Percentiles rank a stretch among this genome's conserved stretches.
Evolutionary conservation across 2,329 filamentous ascomycete genomes (phyloP).

Genomic region (Zasmidium angulare): DNA sequence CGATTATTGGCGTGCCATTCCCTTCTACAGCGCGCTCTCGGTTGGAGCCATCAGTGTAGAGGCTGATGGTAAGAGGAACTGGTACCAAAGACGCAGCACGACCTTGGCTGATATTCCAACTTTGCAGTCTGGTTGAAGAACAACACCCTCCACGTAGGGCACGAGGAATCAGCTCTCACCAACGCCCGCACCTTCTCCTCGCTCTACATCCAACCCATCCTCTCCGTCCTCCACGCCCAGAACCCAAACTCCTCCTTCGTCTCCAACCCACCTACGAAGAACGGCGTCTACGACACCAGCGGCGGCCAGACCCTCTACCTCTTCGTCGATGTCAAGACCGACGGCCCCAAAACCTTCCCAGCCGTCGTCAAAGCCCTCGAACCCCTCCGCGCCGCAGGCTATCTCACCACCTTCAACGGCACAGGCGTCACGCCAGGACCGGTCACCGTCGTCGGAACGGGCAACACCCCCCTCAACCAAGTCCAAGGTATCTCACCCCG

Average conservation of each 20-base stretch:
- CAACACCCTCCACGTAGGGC: constrained; percentile 57
- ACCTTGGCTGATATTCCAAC: no score
- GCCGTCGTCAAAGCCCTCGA: constrained; percentile 56
- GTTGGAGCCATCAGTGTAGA: constrained; percentile 59
- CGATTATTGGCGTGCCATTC: constrained; percentile 56
- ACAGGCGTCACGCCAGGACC: constrained; percentile 48
- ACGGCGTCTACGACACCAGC: constrained; percentile 62
- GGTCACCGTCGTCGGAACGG: constrained; percentile 64
- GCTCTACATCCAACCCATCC: constrained; percentile 61
- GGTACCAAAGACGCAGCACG: no score
- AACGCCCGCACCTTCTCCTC: constrained; percentile 54
- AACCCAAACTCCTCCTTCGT: constrained; percentile 57
- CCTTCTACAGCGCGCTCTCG: constrained; percentile 54
- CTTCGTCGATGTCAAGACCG: constrained; percentile 64
- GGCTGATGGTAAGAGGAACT: no score
- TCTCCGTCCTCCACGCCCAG: constrained; percentile 55
- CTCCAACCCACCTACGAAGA: constrained; percentile 45
- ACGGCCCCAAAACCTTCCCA: constrained; percentile 56
- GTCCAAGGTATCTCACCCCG: constrained; percentile 45
- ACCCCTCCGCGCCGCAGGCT: constrained; percentile 55
- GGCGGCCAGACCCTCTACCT: constrained; percentile 61
- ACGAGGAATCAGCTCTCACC: constrained; percentile 55
- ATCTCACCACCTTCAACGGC: constrained; percentile 54
- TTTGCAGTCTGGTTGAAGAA: constrained; percentile 62
- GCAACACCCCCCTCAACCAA: constrained; percentile 51